Evolutionary conservation across 2,329 filamentous ascomycete species (phyloP).

Genomic region (Cylindrodendrum hubeiense): DNA sequence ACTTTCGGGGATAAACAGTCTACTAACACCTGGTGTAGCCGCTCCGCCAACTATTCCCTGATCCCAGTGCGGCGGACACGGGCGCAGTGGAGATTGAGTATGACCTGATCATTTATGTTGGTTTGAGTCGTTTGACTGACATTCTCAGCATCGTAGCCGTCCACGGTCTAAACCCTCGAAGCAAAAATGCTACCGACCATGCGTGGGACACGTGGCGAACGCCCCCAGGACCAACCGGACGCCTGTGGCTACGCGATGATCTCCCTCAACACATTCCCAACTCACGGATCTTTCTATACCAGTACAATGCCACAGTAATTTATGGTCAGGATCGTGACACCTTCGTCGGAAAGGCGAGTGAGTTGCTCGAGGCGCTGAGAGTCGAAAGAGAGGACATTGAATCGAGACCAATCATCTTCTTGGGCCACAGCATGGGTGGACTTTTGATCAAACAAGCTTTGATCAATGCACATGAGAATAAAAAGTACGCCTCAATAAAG

Average conservation of each 20-base stretch:
- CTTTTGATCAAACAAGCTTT: conserved; percentile 20
- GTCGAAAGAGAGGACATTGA: not conserved
- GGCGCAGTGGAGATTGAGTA: too few species aligned
- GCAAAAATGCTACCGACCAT: not conserved
- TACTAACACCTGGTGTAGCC: too few species aligned
- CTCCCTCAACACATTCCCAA: not conserved
- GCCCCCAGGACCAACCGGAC: not conserved
- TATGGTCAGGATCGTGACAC: not conserved
- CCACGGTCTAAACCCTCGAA: conserved; percentile 7
- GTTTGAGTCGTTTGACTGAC: too few species aligned
- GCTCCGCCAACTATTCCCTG: too few species aligned
- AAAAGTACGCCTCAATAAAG: not conserved
- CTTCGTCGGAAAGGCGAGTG: conserved; percentile 3
- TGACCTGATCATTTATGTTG: too few species aligned
- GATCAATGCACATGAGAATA: conserved; percentile 7
- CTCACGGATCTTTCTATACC: conserved; percentile 5
- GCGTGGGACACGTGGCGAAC: conserved; percentile 13
- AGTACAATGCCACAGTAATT: not conserved
- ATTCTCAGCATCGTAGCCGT: conserved; percentile 10
- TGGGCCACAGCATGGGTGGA: conserved; percentile 15
- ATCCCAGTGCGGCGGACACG: too few species aligned
- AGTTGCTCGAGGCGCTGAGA: conserved; percentile 1
- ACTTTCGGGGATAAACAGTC: too few species aligned
- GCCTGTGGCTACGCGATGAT: conserved; percentile 9
- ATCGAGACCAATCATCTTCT: not conserved